Evolutionary conservation across 129 eudicot species (phyloP).

Genomic region (Pittosporum tobira): DNA sequence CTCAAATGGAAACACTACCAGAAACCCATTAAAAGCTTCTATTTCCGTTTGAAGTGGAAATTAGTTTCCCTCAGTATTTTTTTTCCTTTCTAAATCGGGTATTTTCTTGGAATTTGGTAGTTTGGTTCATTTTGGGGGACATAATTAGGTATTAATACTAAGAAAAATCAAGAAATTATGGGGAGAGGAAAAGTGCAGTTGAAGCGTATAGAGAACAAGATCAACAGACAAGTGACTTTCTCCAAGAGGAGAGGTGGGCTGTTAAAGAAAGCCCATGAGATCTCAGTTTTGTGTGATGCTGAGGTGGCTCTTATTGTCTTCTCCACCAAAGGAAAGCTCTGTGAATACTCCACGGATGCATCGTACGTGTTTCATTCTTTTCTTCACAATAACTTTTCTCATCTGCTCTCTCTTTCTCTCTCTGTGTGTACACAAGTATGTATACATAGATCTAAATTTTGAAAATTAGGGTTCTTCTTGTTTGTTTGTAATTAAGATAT

Average conservation of each 20-base stretch:
- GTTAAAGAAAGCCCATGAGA: conserved; percentile 92
- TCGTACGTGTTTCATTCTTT: conserved; percentile 30
- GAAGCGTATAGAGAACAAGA: conserved; percentile 85
- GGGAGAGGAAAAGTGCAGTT: conserved; percentile 93
- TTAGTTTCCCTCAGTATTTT: conserved; percentile 24
- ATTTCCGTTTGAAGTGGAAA: too few species aligned
- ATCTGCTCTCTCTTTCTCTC: too few species aligned
- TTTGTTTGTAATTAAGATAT: too few species aligned
- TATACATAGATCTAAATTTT: too few species aligned
- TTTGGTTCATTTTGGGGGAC: neutral
- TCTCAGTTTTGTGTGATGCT: conserved; percentile 92
- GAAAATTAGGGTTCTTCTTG: too few species aligned
- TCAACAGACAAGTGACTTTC: conserved; percentile 87
- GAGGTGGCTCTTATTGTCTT: conserved; percentile 85
- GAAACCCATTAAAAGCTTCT: neutral
- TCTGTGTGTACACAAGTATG: too few species aligned
- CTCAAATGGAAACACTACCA: neutral
- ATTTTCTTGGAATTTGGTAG: too few species aligned
- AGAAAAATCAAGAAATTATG: conserved; percentile 20
- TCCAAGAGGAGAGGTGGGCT: conserved; percentile 88
- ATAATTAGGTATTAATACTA: neutral
- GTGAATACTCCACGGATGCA: conserved; percentile 86
- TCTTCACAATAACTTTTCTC: too few species aligned
- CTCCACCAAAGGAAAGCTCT: conserved; percentile 84
- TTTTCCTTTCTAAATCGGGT: conserved; percentile 13